Conservation (phyloP, 176 grass and related monocot genomes). For the Dendrocalamus sinicus region DNA sequence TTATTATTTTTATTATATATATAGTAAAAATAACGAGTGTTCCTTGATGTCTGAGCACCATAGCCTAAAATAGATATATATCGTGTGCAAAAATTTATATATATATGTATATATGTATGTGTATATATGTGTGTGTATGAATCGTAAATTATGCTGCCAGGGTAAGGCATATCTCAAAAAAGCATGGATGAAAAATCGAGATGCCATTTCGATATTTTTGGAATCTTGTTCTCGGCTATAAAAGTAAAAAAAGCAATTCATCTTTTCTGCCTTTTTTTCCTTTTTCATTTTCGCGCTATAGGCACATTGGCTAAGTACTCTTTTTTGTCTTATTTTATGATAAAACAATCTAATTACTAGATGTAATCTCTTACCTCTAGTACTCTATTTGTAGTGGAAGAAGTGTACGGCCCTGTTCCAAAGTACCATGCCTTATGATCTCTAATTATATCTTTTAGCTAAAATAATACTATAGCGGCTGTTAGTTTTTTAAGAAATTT, state of each 20-base stretch:
- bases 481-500: too few relatives aligned
- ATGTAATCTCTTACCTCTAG: not conserved
- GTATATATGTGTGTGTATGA: not conserved
- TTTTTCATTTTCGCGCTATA: not conserved
- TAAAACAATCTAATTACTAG: not conserved
- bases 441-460: too few relatives aligned
- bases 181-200: not conserved
- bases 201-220: constrained; percentile 4
- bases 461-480: too few relatives aligned
- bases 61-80: too few relatives aligned
- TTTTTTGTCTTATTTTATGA: not conserved
- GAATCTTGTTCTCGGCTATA: constrained; percentile 9
- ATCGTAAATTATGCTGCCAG: not conserved
- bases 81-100: too few relatives aligned
- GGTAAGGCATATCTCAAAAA: not conserved
- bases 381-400: not conserved
- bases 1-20: too few relatives aligned
- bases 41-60: too few relatives aligned
- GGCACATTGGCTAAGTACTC: not conserved
- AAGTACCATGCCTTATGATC: too few relatives aligned
- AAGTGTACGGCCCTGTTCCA: not conserved
- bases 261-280: not conserved
- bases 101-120: too few relatives aligned
- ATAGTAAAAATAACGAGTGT: too few relatives aligned
- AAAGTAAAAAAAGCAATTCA: not conserved